Evolutionary conservation across 495 filamentous ascomycete genomes (phyloP), one percentile per base, ranked within the genome.

Genomic region (Neurospora terricola): DNA sequence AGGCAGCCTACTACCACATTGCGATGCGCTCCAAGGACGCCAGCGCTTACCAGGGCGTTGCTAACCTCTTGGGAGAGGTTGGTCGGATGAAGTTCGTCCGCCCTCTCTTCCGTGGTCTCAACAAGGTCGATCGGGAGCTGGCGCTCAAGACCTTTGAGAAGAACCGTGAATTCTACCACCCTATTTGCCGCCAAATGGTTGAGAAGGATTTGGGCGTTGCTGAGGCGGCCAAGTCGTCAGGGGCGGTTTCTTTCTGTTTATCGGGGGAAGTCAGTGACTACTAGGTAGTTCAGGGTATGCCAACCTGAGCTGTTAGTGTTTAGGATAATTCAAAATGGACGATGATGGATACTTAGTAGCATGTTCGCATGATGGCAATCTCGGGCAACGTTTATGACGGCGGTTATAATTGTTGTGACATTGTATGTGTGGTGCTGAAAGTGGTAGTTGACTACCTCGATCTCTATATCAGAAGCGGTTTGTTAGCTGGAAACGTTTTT

Each of bases 81-180:
- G 95, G 95, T 5, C 88, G 96, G 70, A 97, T 99, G 95, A 99
- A 99, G 87, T 98, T 95, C 81, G 94, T 97, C 71, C 87, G 94
- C 73, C 92, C 94, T 70, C 81, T 99, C 80, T 96, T 89, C 83
- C 87, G 90, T 74, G 83, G 87, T 72, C 82, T 98, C 76, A 90
- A 90, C 75, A 88, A 89, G 76, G 86, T 91, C 3, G 91, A 97
- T 83, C 84, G 88, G 38, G 81, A 89, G 38, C 80, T 97, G 78
- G 95, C 96, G 9, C 75, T 93, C 54, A 85, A 88, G 79, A 97
- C 95, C 1, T 97, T 97, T 77, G 86, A 93, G 84, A 91, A 91
- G 84, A 90, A 97, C 76, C 92, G 87, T 75, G 89, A 92, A 70
- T 99, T 98, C 77, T 99, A 99, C 79, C 95, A 98, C 80, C 96